These are phyloP conservation scores for Arthrinium phaeospermum DNA, from an alignment of 2,329 filamentous ascomycete genomes.

Conservation along the genomic window DNA sequence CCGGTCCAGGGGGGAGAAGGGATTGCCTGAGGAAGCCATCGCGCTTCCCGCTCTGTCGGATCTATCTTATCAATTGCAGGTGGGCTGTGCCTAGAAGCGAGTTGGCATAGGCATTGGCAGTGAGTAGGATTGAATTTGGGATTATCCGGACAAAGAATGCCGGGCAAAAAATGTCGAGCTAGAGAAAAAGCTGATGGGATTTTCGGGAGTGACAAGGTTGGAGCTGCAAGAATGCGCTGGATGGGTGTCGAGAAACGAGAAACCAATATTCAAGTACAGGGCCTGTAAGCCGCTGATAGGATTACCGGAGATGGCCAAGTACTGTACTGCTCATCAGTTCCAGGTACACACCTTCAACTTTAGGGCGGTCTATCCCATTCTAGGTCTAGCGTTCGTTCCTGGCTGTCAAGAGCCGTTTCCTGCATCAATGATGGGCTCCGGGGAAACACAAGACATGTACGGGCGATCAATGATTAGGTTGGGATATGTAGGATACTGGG, in stretches of 20 bases:
- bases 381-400: slow-evolving; percentile 7
- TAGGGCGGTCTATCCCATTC: slow-evolving; percentile 6
- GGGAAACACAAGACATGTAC: background rate
- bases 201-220: background rate
- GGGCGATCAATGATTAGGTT: background rate
- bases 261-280: background rate
- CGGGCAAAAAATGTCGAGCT: background rate
- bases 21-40: slow-evolving; percentile 18
- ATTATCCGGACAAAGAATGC: background rate
- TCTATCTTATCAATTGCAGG: slow-evolving; percentile 1
- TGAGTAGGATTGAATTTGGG: background rate
- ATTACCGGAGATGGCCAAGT: background rate
- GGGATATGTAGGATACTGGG: background rate
- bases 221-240: slow-evolving; percentile 11
- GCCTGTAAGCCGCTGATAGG: slow-evolving; percentile 3
- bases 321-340: slow-evolving; percentile 14
- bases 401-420: background rate
- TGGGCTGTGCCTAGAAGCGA: background rate
- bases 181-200: background rate
- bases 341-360: background rate
- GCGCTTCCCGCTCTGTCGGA: background rate
- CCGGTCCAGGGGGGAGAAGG: slow-evolving; percentile 3
- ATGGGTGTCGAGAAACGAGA: background rate
- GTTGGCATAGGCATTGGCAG: background rate
- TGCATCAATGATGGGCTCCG: background rate